These are phyloP conservation scores for Umbelopsis sp. DNA, from an alignment of 192 early-diverging fungal species.

Conservation along the genomic window DNA sequence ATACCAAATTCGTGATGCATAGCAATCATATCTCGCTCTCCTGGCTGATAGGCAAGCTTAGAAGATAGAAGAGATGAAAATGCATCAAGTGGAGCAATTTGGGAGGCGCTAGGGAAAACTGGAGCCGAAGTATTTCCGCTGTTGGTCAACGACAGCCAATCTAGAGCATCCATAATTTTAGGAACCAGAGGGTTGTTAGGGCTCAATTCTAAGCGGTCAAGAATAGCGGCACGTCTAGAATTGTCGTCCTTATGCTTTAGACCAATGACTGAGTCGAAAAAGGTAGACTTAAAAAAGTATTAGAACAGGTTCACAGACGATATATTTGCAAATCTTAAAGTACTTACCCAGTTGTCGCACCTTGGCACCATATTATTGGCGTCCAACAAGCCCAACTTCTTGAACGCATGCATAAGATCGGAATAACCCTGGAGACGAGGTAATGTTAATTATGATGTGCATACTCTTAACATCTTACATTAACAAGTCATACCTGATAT, in stretches of 20 bases:
- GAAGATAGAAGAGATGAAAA: slow-evolving; percentile 81
- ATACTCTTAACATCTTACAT: not conserved
- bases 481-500: slow-evolving; percentile 57
- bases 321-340: not conserved
- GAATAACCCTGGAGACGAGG: slow-evolving; percentile 69
- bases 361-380: slow-evolving; percentile 40
- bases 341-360: slow-evolving; percentile 47
- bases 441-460: not conserved
- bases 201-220: slow-evolving; percentile 42
- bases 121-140: not conserved
- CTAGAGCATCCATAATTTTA: slow-evolving; percentile 58
- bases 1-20: slow-evolving; percentile 96
- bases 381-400: slow-evolving; percentile 78
- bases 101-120: not conserved
- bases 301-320: not conserved
- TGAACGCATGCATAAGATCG: slow-evolving; percentile 81
- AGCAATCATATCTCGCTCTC: slow-evolving; percentile 92
- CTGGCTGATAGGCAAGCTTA: slow-evolving; percentile 72
- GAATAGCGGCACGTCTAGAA: slow-evolving; percentile 35
- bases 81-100: slow-evolving; percentile 71
- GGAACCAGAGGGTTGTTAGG: slow-evolving; percentile 46
- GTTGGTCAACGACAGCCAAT: slow-evolving; percentile 46
- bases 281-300: not conserved
- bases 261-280: slow-evolving; percentile 3
- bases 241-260: not conserved